Base-by-base conservation (phyloP, 179 eudicot species). In the Monotropa hypopitys region DNA sequence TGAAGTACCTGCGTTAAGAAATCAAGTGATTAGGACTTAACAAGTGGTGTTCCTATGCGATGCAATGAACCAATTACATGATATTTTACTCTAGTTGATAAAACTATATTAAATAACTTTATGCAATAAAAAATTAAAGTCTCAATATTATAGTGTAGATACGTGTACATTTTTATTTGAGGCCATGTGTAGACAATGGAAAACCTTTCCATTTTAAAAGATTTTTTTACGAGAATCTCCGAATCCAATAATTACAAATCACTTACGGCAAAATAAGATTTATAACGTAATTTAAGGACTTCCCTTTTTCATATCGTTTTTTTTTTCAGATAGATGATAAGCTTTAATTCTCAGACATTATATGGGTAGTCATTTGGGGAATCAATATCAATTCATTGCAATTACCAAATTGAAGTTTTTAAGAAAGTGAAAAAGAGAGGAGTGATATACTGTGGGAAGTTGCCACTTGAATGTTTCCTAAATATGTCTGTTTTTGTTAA, bases 1-100 rank as follows among this genome's bases (percentile, higher is more conserved):
- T 65, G 77, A 49, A 78, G 81, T 76, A 83, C 85, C 98, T 93
- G 79, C 40, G 38, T 11, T 42, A 4, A 76, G 77, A 28, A 57
- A 81, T 35, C 38, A 69, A 75, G 49, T 35, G 73, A 38, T 66
- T 68, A 77, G 43, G 68, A 33, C 32, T 12, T 12, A n/a, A 61
- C 38, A 30, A 61, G 7, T 38, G 13, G 66, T 26, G 35, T 61
- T 28, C 16, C 38, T 2, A 9, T 28, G 35, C 38, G 30, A 30
- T 28, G 38, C 38, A 61, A 7, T 1, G 35, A 18, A 61, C 38
- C 67, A 4, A 61, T 28, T 12, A 59, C 67, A 61, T 11, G 2
- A 59, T 28, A 26, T 61, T 6, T 12, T 4, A 1, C 8, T 1
- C 4, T 11, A 4, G 5, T 61, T 28, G 20, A 59, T 28, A 61